Conservation (phyloP, 163 green algal genomes). For the Chlamydomonas reinhardtii region DNA sequence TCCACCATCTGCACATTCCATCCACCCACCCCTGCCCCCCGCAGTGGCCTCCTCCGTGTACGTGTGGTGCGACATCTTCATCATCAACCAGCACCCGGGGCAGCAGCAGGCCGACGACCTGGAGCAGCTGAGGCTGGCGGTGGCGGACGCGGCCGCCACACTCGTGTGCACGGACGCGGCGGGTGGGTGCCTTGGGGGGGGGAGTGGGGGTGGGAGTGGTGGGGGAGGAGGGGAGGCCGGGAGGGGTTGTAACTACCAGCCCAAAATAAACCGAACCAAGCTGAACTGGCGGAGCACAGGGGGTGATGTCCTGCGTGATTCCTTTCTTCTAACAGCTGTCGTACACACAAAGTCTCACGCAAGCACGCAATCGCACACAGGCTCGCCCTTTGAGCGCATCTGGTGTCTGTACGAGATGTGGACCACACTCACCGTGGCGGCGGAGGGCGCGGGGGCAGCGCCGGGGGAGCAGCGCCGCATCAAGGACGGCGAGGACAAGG, state of each 20-base stretch:
- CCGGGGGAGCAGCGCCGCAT: no score
- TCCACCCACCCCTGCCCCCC: not conserved
- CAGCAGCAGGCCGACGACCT: slow-evolving; percentile 37
- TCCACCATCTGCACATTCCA: no score
- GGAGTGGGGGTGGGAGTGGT: no score
- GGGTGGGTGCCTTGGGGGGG: not conserved
- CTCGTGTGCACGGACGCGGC: slow-evolving; percentile 18
- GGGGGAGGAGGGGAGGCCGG: no score
- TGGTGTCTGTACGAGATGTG: slow-evolving; percentile 43
- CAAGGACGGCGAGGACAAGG: not conserved
- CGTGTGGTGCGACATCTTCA: slow-evolving; percentile 45
- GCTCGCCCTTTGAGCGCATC: slow-evolving; percentile 24
- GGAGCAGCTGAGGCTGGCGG: slow-evolving; percentile 36
- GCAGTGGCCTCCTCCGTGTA: slow-evolving; percentile 5
- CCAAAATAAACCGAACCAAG: no score
- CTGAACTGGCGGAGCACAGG: no score
- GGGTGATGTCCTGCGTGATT: no score
- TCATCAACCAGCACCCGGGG: slow-evolving; percentile 37
- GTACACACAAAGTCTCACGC: no score
- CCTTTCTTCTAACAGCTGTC: no score
- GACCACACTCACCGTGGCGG: not conserved
- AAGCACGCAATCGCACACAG: not conserved
- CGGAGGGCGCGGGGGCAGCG: no score
- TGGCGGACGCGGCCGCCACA: slow-evolving; percentile 2
- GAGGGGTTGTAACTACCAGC: not conserved